Base-by-base conservation (phyloP, 108 stramenopile genomes). In the Nannochloropsis gaditana region DNA sequence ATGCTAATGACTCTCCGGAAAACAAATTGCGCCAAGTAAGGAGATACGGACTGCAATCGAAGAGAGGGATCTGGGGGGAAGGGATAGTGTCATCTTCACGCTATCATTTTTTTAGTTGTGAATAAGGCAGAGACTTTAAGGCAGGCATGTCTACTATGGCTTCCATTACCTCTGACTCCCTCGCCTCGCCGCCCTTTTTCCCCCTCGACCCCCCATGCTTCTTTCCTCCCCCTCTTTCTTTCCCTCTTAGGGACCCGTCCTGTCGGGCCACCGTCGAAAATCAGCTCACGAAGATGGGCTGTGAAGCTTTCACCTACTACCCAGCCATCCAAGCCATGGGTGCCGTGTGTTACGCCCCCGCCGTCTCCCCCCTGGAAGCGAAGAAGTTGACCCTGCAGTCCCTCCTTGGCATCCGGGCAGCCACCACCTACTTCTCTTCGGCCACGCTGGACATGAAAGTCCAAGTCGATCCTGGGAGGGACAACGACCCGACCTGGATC, bases 1-100 rank as follows among this genome's bases (percentile, higher is more conserved):
- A 73, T 73, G 59, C 59, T 73, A 15, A 73, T 73, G 59, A 73
- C 59, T n/a, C n/a, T 73, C 59, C 59, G 59, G n/a, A 73, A 15
- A 15, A 1, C 59, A 15, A 73, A 73, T n/a, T 73, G 59, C 59
- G 59, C 59, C 59, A n/a, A 73, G 59, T 73, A 73, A 15, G 31
- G 31, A 31, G 0, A 31, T 1, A 1, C 31, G 31, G 31, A 31
- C 31, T 31, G 59, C n/a, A 4, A 5, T 73, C 19, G 59, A 2
- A n/a, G 4, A 73, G n/a, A 2, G 6, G 59, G 3, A n/a, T 15
- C 19, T 73, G 59, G 59, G 59, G 59, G 59, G 59, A 6, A 73
- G 15, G 47, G 47, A 50, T 50, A 50, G 47, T 31, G 31, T 31
- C 31, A 31, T 31, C 31, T 0, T 31, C 31, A 31, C 31, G 31